phyloP scores from a whole-genome alignment of 2,329 filamentous ascomycete genomes.

The Hymenoscyphus linearis region DNA sequence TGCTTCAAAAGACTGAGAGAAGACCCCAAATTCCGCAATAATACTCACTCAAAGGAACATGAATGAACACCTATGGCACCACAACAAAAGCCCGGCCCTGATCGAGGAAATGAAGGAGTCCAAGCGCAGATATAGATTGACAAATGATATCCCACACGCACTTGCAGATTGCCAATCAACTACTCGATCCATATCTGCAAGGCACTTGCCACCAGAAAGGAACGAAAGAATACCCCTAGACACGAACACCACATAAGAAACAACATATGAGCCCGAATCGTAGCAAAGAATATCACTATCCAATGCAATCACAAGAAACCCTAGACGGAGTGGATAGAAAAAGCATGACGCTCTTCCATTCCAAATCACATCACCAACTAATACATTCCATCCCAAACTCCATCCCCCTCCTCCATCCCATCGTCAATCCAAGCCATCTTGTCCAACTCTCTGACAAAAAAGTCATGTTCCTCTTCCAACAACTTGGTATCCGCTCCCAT shows the following conservation, averaged over 20 bases:
- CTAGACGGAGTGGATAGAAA: background rate
- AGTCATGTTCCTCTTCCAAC: slow-evolving; percentile 69
- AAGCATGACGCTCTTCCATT: background rate
- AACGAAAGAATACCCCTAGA: background rate
- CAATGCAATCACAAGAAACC: background rate
- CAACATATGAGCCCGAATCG: background rate
- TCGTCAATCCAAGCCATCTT: slow-evolving; percentile 49
- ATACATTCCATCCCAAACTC: slow-evolving; percentile 25
- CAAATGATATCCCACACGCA: background rate
- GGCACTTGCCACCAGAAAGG: background rate
- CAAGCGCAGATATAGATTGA: background rate
- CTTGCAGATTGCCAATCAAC: background rate
- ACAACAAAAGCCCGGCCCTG: background rate
- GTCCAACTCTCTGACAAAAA: slow-evolving; percentile 73
- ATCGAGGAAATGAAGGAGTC: background rate
- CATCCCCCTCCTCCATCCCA: slow-evolving; percentile 35
- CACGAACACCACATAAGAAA: background rate
- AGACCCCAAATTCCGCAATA: background rate
- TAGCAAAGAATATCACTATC: background rate
- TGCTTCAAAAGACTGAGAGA: background rate
- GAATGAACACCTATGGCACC: background rate
- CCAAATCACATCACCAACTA: slow-evolving; percentile 10
- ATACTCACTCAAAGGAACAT: no score
- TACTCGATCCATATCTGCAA: background rate
- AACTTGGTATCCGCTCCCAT: slow-evolving; percentile 54